phyloP scores from a whole-genome alignment of 495 filamentous ascomycete genomes.

The Monascus purpureus region DNA sequence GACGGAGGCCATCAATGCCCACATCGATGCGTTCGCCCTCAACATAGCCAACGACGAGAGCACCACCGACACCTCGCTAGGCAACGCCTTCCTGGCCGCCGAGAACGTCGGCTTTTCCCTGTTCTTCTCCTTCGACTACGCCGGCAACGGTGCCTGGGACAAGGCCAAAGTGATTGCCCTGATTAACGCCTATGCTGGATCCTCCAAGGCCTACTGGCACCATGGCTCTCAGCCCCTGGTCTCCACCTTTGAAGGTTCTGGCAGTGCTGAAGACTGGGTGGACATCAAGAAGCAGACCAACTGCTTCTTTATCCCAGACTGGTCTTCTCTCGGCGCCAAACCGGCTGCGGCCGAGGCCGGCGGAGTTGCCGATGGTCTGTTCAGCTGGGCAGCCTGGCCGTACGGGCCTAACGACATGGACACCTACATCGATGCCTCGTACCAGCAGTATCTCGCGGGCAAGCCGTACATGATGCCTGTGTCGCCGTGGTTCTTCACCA shows the following conservation, averaged over 20 bases:
- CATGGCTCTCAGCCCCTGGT: conserved; percentile 44
- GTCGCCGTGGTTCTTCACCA: conserved; percentile 60
- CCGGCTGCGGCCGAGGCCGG: conserved; percentile 24
- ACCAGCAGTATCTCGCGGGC: conserved; percentile 26
- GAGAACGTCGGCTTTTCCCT: conserved; percentile 41
- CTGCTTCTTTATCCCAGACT: conserved; percentile 52
- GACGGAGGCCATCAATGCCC: conserved; percentile 37
- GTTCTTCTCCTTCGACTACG: conserved; percentile 61
- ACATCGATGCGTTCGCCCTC: conserved; percentile 62
- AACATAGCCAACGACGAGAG: conserved; percentile 49
- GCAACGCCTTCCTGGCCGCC: conserved; percentile 43
- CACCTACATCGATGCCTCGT: conserved; percentile 38
- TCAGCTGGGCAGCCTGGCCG: conserved; percentile 68
- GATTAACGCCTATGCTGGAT: conserved; percentile 41
- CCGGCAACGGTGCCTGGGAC: conserved; percentile 42
- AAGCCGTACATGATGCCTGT: conserved; percentile 68
- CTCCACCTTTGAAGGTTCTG: conserved; percentile 59
- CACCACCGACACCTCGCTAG: conserved; percentile 24
- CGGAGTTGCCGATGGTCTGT: conserved; percentile 44
- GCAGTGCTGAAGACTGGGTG: conserved; percentile 43
- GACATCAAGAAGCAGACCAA: conserved; percentile 35
- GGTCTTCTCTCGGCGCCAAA: conserved; percentile 39
- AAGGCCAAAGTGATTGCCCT: conserved; percentile 36
- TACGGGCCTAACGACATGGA: conserved; percentile 38
- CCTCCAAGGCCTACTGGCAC: conserved; percentile 37